Base-by-base conservation (phyloP, 306 rosid genomes). In the Ochetophila trinervis region DNA sequence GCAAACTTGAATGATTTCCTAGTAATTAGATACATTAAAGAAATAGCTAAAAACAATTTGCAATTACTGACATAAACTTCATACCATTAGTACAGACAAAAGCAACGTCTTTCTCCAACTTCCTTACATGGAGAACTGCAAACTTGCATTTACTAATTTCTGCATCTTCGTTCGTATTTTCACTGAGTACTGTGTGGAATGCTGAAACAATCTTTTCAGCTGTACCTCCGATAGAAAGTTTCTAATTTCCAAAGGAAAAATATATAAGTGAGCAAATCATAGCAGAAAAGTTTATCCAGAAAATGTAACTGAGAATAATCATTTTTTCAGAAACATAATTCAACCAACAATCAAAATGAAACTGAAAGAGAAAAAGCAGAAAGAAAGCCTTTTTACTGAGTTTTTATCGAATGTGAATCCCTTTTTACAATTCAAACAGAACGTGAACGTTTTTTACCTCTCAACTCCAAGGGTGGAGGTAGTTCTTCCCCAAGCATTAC, bases 151-250 rank as follows among this genome's bases (percentile, higher is more conserved):
- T 87, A 65, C 73, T 76, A 91, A 87, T 92, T 76, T 92, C 96
- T 9, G 80, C 67, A 70, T 87, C 94, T 84, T 92, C 95, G 77
- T 58, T 79, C 20, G 86, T 53, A 53, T 80, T 82, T 76, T 92
- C 98, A 63, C 87, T 80, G 57, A 87, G 81, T 74, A 92, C 91
- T 79, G 73, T 58, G 82, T 92, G 86, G 69, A 87, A 89, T 59
- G 96, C 96, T 2, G 98, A 92, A 37, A 89, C 95, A 67, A 89
- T 92, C 78, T 84, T 89, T 78, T 92, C 95, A 48, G 95, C 86
- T 18, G 81, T 56, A 82, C 95, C 90, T 69, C 98, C 98, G 68
- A 89, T 66, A 69, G 95, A 76, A 70, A 92, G 79, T 89, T 82
- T 87, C 96, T 92, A 89, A 55, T 64, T 61, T 65, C 73, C 80